A percentile compares a stretch with the other conserved stretches of the same genome.
Evolutionary conservation across 306 rosid genomes (phyloP).

Genomic region (Begonia fuchsioides): DNA sequence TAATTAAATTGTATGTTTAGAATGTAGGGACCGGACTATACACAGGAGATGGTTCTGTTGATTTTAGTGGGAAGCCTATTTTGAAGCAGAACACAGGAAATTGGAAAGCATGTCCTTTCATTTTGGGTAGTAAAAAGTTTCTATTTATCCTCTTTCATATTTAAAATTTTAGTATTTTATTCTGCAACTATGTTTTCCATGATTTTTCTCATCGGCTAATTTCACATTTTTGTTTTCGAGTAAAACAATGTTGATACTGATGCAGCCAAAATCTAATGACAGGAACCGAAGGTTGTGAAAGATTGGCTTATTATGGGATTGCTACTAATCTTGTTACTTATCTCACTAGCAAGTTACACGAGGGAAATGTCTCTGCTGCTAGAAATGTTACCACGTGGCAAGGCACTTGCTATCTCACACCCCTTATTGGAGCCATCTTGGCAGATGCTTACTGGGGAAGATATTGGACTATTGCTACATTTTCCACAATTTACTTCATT

Average conservation of each 20-base stretch:
- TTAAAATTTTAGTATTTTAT: not conserved
- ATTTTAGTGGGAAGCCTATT: too few relatives aligned
- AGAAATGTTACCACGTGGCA: constrained; percentile 93
- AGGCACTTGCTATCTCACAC: constrained; percentile 96
- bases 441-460: constrained; percentile 99
- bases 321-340: constrained; percentile 86
- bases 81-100: constrained; percentile 37
- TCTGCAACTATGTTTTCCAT: too few relatives aligned
- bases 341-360: constrained; percentile 66
- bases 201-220: not conserved
- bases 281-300: constrained; percentile 91
- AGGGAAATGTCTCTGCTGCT: constrained; percentile 88
- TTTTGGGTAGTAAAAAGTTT: constrained; percentile 27
- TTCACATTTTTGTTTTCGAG: constrained; percentile 1
- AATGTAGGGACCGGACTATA: constrained; percentile 16
- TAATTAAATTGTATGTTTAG: constrained; percentile 9
- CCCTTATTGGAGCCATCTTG: constrained; percentile 85
- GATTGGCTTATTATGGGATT: constrained; percentile 92
- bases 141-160: not conserved
- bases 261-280: constrained; percentile 9
- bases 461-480: constrained; percentile 89
- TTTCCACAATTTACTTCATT: constrained; percentile 65
- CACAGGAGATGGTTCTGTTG: constrained; percentile 50
- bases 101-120: constrained; percentile 50
- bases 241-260: not conserved